phyloP scores from a whole-genome alignment of 129 eudicot genomes.

The Rutidosis leptorrhynchoides region DNA sequence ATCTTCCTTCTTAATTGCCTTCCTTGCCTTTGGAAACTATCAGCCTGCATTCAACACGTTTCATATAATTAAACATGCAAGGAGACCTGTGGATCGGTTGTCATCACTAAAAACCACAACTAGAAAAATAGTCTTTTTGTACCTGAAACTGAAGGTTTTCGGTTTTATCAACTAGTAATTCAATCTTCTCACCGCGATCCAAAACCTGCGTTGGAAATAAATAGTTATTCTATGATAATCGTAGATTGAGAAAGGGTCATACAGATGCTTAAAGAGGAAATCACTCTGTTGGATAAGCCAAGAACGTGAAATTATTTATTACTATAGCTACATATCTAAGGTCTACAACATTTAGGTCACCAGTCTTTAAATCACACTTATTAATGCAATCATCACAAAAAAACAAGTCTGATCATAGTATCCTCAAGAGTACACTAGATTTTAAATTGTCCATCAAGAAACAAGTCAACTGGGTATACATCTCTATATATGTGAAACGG shows the following conservation, averaged over 20 bases:
- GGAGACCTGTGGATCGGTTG: not conserved
- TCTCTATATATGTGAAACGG: not conserved
- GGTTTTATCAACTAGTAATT: slow-evolving; percentile 84
- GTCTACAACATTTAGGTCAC: not conserved
- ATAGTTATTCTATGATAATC: not conserved
- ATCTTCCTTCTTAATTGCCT: slow-evolving; percentile 72
- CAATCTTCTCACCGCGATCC: slow-evolving; percentile 99
- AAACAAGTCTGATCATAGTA: not conserved
- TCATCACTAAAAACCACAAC: not conserved
- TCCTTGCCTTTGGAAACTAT: slow-evolving; percentile 91
- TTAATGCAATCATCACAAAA: not conserved
- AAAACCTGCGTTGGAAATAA: slow-evolving; percentile 52
- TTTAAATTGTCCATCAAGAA: not conserved
- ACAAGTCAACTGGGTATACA: not conserved
- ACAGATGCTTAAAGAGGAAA: not conserved
- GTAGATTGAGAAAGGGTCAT: not conserved
- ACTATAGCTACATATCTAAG: not conserved
- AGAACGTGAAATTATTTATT: too few species aligned
- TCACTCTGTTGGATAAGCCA: too few species aligned
- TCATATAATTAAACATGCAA: not conserved
- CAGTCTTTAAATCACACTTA: not conserved
- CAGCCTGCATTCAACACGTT: slow-evolving; percentile 51
- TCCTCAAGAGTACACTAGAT: not conserved
- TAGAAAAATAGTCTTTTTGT: not conserved
- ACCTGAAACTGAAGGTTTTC: slow-evolving; percentile 99